Base-by-base conservation (phyloP, 176 grass and related monocot genomes). In the Oryza rufipogon region DNA sequence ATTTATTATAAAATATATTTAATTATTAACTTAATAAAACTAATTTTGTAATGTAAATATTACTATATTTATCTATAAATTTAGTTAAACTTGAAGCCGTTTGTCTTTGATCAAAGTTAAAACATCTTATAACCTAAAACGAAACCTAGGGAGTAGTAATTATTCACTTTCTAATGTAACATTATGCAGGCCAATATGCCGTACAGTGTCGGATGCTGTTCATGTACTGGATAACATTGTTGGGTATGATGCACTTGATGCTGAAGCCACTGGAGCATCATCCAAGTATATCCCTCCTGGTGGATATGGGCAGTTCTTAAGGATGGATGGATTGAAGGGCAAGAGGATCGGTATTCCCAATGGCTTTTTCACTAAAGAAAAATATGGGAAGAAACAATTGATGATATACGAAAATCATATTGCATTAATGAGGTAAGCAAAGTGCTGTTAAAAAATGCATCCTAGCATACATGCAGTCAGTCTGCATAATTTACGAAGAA, bases 191-290 rank as follows among this genome's bases (percentile, higher is more conserved):
- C 87, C 92, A 9, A 82, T 92, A 51, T 87, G 92, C 9, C 76
- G 92, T 4, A 87, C 89, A 9, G 87, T 94, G 1, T 80, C 82
- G 1, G 87, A 92, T 12, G 90, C 87, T 9, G 87, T 90, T 17
- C 73, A 86, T n/a, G 85, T 92, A 11, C 76, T 95, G 41, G 90
- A 90, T 16, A 58, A 72, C 30, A 92, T 92, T 84, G 88, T 87
- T 14, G 93, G 93, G 2, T 95, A 86, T 11, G 93, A 95, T 2
- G 17, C 30, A 23, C 28, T 68, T 15, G 93, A 92, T 42, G 85
- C 82, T 9, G 32, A 64, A 41, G 88, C 90, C 36, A 92, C 88
- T 0, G 7, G 41, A 81, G 45, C 76, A 16, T 85, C 88, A 12
- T 89, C 80, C 28, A 86, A 76, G 4, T 95, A 87, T 60, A 88